phyloP scores from a whole-genome alignment of 345 rosid species.

The Lumnitzera littorea region DNA sequence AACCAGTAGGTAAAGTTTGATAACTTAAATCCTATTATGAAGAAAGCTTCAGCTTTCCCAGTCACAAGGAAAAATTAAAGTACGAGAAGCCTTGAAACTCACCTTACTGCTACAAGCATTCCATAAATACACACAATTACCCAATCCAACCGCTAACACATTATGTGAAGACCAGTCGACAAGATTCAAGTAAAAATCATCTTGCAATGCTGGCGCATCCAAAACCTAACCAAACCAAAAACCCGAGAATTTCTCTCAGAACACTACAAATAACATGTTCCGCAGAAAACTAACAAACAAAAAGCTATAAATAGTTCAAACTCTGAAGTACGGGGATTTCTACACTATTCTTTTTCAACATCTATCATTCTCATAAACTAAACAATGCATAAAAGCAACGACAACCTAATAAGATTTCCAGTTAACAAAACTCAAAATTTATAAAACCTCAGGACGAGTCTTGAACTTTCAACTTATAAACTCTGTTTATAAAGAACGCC shows the following conservation, averaged over 20 bases:
- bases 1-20: background rate
- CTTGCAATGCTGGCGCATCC: conserved; percentile 99
- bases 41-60: background rate
- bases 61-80: background rate
- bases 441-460: too few species aligned
- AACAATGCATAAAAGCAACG: too few species aligned
- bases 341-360: too few species aligned
- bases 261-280: background rate
- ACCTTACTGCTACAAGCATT: conserved; percentile 99
- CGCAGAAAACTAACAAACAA: background rate
- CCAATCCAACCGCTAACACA: conserved; percentile 90
- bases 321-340: too few species aligned
- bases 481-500: too few species aligned
- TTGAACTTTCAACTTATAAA: too few species aligned
- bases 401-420: too few species aligned
- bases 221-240: conserved; percentile 44
- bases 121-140: conserved; percentile 95
- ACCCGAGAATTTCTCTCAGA: background rate
- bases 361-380: too few species aligned
- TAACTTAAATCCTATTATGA: conserved; percentile 1
- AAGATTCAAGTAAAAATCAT: conserved; percentile 94
- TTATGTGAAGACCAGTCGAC: conserved; percentile 98
- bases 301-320: too few species aligned
- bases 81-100: conserved; percentile 9
- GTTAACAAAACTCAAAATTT: too few species aligned